Base-by-base conservation (phyloP, 2,329 filamentous ascomycete species). In the Trichoderma harzianum region DNA sequence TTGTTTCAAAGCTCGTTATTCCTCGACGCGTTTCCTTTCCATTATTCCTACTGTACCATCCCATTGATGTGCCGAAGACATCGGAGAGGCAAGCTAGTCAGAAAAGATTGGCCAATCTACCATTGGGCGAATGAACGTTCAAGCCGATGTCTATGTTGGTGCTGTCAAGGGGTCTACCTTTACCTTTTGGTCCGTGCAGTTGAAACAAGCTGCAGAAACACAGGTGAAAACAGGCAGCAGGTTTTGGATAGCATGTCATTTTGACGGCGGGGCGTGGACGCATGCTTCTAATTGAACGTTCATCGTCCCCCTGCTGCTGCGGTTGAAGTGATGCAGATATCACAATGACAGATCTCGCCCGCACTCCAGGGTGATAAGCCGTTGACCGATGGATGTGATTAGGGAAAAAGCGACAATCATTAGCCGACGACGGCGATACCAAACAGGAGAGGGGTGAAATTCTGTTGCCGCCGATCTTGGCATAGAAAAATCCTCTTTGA, bases 391-490 rank as follows among this genome's bases (percentile, higher is more conserved):
- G 63, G 28, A 32, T 53, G 60, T 32, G 39, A 62, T 18, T 21
- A 68, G 65, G 57, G 47, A 58, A 24, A 63, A 66, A 62, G 34
- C 36, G 18, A 68, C n/a, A 34, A 24, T 71, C 32, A 32, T n/a
- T 58, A 58, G 39, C 64, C 57, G 64, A 34, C 64, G 34, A 32
- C 70, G 57, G 57, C 61, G 53, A 65, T 71, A 71, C 36, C 51
- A 65, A 43, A 68, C 18, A 28, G 10, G 39, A 70, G 51, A 36
- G 61, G 21, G 47, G 39, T 61, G 58, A 63, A 30, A 30, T 26
- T 21, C 39, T 36, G n/a, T 62, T 32, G 32, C 26, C 55, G 53
- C 53, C 36, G 55, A 69, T 47, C 34, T 60, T 60, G 55, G 51
- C 65, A 68, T 18, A 43, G 26, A 10, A 36, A 39, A 57, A 67